Percentiles rank a stretch among this genome's conserved stretches.
These are phyloP conservation scores for Leccinum pellstonianum DNA, from an alignment of 768 basidiomycete species.

Conservation along the genomic window DNA sequence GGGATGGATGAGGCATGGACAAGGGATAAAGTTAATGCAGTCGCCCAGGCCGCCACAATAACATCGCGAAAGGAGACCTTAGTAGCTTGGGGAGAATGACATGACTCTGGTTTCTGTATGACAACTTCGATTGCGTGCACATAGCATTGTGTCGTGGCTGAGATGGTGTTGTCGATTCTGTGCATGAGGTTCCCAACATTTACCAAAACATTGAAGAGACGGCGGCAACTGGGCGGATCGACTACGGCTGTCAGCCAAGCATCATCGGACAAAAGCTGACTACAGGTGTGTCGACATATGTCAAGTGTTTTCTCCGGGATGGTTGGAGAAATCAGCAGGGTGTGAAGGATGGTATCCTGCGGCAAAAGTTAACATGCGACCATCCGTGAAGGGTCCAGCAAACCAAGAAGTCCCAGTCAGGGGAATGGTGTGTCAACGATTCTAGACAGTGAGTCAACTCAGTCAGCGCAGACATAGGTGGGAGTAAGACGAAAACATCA, in stretches of 20 bases:
- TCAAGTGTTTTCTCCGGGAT: slow-evolving; percentile 33
- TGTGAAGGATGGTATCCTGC: slow-evolving; percentile 27
- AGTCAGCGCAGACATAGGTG: slow-evolving; percentile 25
- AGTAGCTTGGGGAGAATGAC: slow-evolving; percentile 12
- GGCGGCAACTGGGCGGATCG: slow-evolving; percentile 36
- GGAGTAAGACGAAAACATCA: slow-evolving; percentile 16
- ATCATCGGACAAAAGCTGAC: slow-evolving; percentile 30
- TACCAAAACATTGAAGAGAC: slow-evolving; percentile 46
- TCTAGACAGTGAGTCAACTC: slow-evolving; percentile 28
- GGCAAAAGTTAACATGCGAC: slow-evolving; percentile 13
- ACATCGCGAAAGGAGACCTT: slow-evolving; percentile 39
- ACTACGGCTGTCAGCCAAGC: slow-evolving; percentile 21
- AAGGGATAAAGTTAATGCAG: slow-evolving; percentile 33
- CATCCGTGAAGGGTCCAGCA: slow-evolving; percentile 11
- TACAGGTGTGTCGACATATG: slow-evolving; percentile 33
- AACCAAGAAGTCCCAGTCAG: slow-evolving; percentile 35
- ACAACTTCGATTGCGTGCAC: slow-evolving; percentile 43
- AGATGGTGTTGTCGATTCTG: slow-evolving; percentile 26
- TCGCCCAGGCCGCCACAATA: slow-evolving; percentile 38
- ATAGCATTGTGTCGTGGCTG: slow-evolving; percentile 37
- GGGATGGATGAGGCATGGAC: slow-evolving; percentile 23
- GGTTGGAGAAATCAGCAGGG: slow-evolving; percentile 26
- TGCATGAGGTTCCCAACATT: slow-evolving; percentile 40
- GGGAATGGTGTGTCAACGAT: slow-evolving; percentile 24
- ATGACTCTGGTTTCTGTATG: slow-evolving; percentile 32